These are phyloP conservation scores for Lanmaoa pseudosensibilis DNA, from an alignment of 768 basidiomycete genomes.

Conservation along the genomic window DNA sequence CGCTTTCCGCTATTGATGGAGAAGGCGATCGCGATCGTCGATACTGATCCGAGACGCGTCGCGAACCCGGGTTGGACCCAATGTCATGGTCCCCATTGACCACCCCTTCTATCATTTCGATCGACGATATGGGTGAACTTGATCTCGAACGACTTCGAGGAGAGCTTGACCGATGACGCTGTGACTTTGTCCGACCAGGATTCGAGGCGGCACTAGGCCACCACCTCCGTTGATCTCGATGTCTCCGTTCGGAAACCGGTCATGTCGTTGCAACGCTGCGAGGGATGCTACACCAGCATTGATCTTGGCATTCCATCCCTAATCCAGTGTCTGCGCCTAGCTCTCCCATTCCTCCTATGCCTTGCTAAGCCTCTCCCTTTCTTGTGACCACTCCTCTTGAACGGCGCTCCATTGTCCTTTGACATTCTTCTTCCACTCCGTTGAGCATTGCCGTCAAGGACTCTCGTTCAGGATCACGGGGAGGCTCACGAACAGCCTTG, in stretches of 20 bases:
- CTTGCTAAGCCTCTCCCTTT: conserved; percentile 69
- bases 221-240: conserved; percentile 37
- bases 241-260: conserved; percentile 35
- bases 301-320: conserved; percentile 48
- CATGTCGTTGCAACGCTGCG: conserved; percentile 38
- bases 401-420: conserved; percentile 79
- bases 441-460: conserved; percentile 54
- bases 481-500: conserved; percentile 36
- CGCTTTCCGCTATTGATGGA: conserved; percentile 32
- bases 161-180: conserved; percentile 46
- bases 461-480: conserved; percentile 43
- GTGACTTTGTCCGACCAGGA: conserved; percentile 42
- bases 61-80: conserved; percentile 21
- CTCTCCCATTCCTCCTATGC: conserved; percentile 84
- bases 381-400: conserved; percentile 79
- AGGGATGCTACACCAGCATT: conserved; percentile 33
- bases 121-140: conserved; percentile 34
- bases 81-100: conserved; percentile 19
- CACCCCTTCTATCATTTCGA: conserved; percentile 35
- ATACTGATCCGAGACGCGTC: conserved; percentile 25
- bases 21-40: conserved; percentile 31
- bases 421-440: conserved; percentile 75
- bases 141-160: conserved; percentile 40
- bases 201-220: conserved; percentile 69
- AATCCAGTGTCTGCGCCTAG: conserved; percentile 52